These are phyloP conservation scores for Scenedesmus sp. DNA, from an alignment of 163 green algal genomes.

Conservation along the genomic window DNA sequence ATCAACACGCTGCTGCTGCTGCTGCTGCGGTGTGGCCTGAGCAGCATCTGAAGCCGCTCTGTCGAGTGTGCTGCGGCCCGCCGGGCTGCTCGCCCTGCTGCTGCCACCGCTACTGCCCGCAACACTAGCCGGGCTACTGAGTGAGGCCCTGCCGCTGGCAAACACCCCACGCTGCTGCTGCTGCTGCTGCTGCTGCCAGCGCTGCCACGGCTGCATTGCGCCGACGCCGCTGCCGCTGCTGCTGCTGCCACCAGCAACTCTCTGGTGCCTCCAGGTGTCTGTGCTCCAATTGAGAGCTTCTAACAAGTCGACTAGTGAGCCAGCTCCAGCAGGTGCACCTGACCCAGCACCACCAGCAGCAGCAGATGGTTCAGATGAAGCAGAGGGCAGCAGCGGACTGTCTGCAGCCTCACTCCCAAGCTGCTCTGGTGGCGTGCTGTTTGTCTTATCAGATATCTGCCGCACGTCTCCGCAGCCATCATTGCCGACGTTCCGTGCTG, in stretches of 20 bases:
- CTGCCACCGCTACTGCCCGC: constrained; percentile 1
- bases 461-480: not conserved
- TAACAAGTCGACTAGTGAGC: not conserved
- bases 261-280: not conserved
- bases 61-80: not conserved
- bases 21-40: not conserved
- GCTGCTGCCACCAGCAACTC: not conserved
- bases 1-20: not conserved
- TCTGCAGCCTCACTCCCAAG: not conserved
- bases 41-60: not conserved
- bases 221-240: not conserved
- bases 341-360: not conserved
- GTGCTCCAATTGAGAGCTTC: constrained; percentile 7
- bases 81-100: not conserved
- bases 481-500: not conserved
- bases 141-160: not conserved
- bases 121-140: not conserved
- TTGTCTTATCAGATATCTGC: not conserved
- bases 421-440: not conserved
- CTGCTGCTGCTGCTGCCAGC: constrained; percentile 19
- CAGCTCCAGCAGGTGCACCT: not conserved
- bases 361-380: not conserved
- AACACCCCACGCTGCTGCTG: not conserved
- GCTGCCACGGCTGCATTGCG: not conserved
- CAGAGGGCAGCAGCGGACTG: not conserved